Evolutionary conservation across 2,329 filamentous ascomycete species (phyloP).

Genomic region (Geoglossum cookeanum): DNA sequence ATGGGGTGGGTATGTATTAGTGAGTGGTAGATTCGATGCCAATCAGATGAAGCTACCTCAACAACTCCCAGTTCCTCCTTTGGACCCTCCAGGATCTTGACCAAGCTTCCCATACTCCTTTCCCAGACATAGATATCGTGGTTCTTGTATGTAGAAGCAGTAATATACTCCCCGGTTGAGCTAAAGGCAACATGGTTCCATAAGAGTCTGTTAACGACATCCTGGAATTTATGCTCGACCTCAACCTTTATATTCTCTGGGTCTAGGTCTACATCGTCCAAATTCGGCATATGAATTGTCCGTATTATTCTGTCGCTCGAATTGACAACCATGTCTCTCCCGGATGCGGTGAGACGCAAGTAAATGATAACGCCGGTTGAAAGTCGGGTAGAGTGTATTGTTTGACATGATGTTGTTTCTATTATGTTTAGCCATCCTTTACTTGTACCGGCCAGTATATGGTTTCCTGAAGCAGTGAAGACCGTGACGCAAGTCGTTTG

Average conservation of each 20-base stretch:
- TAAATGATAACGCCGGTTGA: conserved; percentile 78
- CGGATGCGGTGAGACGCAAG: conserved; percentile 65
- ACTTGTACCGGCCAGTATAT: conserved; percentile 82
- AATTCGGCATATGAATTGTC: conserved; percentile 74
- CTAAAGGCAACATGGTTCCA: conserved; percentile 98
- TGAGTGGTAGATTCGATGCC: not conserved
- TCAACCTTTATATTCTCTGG: conserved; percentile 74
- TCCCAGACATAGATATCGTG: conserved; percentile 99
- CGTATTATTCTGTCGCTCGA: conserved; percentile 88
- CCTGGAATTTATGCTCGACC: conserved; percentile 94
- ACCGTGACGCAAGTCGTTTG: conserved; percentile 86
- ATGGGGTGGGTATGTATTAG: not conserved
- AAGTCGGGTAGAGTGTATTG: conserved; percentile 78
- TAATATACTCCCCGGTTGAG: conserved; percentile 84
- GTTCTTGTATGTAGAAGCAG: conserved; percentile 93
- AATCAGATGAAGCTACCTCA: conserved; percentile 27
- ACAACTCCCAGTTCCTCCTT: conserved; percentile 93
- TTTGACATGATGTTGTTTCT: conserved; percentile 57
- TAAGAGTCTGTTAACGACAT: conserved; percentile 81
- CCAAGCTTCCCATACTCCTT: conserved; percentile 74
- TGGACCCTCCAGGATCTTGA: conserved; percentile 91
- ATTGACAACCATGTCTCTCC: conserved; percentile 77
- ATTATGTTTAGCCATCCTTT: conserved; percentile 96
- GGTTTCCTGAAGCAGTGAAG: conserved; percentile 67
- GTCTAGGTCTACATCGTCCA: conserved; percentile 43